Evolutionary conservation across 768 basidiomycete genomes (phyloP).

Genomic region (Stropharia rugosoannulata): DNA sequence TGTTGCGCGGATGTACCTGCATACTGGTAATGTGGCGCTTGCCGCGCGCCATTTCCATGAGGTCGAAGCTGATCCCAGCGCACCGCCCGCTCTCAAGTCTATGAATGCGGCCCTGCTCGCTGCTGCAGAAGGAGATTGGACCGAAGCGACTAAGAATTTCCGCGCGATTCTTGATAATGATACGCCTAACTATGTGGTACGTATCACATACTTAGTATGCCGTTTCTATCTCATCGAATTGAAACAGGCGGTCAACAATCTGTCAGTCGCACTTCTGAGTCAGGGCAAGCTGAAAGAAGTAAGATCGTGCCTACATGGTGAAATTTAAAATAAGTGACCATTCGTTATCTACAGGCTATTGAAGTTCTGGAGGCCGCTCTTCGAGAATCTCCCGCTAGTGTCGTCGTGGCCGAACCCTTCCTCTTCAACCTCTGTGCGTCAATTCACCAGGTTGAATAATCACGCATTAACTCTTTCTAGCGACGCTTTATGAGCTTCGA

Average conservation of each 20-base stretch:
- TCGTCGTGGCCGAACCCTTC: slow-evolving; percentile 79
- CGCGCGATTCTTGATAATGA: slow-evolving; percentile 46
- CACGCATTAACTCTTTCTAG: slow-evolving; percentile 31
- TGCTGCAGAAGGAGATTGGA: slow-evolving; percentile 72
- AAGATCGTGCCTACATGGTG: slow-evolving; percentile 3
- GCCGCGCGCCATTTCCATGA: slow-evolving; percentile 60
- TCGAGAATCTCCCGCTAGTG: slow-evolving; percentile 61
- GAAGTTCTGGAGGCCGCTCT: slow-evolving; percentile 65
- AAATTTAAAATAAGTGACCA: background rate
- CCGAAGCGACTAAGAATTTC: slow-evolving; percentile 45
- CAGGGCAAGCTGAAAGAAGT: slow-evolving; percentile 77
- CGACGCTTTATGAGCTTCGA: slow-evolving; percentile 81
- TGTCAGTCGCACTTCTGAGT: slow-evolving; percentile 68
- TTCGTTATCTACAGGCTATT: slow-evolving; percentile 50
- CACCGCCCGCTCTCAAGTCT: slow-evolving; percentile 41
- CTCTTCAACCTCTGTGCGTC: slow-evolving; percentile 79
- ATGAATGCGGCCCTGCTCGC: slow-evolving; percentile 72
- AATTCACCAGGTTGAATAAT: background rate
- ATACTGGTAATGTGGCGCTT: slow-evolving; percentile 61
- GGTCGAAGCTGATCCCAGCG: slow-evolving; percentile 43
- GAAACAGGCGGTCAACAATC: slow-evolving; percentile 71
- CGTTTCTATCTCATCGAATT: background rate
- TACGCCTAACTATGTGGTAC: slow-evolving; percentile 58
- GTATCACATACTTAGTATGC: slow-evolving; percentile 15
- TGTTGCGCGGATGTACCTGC: slow-evolving; percentile 72